Evolutionary conservation across 2,329 filamentous ascomycete species (phyloP), one percentile per base, ranked within the genome.

Genomic region (Rutstroemia sp.): DNA sequence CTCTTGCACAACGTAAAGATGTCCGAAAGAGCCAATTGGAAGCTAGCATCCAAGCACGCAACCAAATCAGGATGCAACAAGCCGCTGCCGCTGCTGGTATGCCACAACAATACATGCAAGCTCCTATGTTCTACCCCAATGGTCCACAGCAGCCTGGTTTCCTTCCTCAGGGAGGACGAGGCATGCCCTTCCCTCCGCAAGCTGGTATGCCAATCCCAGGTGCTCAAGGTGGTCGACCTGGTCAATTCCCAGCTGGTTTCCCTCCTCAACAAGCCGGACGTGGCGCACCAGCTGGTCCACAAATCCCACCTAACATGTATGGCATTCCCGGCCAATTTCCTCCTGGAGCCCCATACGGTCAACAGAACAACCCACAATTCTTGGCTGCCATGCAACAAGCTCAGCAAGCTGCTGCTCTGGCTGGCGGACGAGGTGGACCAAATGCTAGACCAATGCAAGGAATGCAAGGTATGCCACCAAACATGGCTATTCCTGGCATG

Each of bases 21-120:
- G 92, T 99, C 69, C 92, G 94, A 76, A 96, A 96, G 84, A 96
- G 86, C 79, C 94, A 97, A 81, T 89, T 99, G 67, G 94, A 99
- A 81, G 92, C 92, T 69, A 96, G 90, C 76, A 99, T 99, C 75
- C 94, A 97, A 79, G 92, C 94, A 74, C 91, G 94, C 75, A 97
- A 97, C 81, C 92, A 96, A 75, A 86, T 96, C 71, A 88, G 94
- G 70, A 94, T 97, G 86, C 94, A 97, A 80, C 94, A 99, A 76
- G 90, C 91, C 65, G 91, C 92, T 64, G 90, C 92, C 64, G 88
- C 88, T 64, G 90, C 88, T 54, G 91, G 89, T 68, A 90, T 96
- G 82, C 87, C 89, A 65, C 88, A 87, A 75, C 87, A 88, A 71
- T 90, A 81, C 80, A 92, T 95, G 81, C 89, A 89, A 72, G 85